These are phyloP conservation scores for Amphicarpaea edgeworthii DNA, from an alignment of 306 rosid genomes.

Conservation along the genomic window DNA sequence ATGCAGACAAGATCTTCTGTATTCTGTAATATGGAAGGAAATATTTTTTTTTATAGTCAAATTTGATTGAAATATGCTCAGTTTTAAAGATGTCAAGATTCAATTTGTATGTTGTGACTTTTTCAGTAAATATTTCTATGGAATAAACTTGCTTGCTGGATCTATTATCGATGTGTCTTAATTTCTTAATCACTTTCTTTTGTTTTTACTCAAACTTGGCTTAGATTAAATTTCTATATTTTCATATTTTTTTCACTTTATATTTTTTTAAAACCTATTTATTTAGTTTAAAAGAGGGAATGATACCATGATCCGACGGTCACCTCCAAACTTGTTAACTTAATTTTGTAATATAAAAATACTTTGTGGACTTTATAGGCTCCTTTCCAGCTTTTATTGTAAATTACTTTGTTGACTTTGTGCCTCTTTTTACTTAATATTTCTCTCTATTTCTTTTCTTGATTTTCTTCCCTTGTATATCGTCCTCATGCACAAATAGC, in stretches of 20 bases:
- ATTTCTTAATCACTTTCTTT: not conserved
- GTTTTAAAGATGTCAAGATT: constrained; percentile 24
- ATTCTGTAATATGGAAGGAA: constrained; percentile 42
- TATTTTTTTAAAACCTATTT: not conserved
- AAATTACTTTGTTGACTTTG: not conserved
- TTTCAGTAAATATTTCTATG: constrained; percentile 31
- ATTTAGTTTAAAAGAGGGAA: not conserved
- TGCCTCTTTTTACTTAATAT: too few relatives aligned
- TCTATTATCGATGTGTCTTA: not conserved
- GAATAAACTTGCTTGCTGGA: constrained; percentile 33
- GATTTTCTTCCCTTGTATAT: too few relatives aligned
- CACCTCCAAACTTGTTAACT: too few relatives aligned
- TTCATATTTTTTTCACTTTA: not conserved
- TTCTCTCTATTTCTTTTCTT: too few relatives aligned
- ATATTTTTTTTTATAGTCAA: constrained; percentile 34
- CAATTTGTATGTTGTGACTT: constrained; percentile 35
- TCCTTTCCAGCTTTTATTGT: not conserved
- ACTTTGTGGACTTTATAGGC: not conserved
- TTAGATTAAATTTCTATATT: not conserved
- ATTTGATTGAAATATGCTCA: constrained; percentile 41
- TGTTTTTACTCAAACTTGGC: not conserved
- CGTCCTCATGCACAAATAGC: too few relatives aligned
- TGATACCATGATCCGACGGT: too few relatives aligned
- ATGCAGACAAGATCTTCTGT: constrained; percentile 36
- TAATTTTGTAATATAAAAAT: not conserved